Evolutionary conservation across 345 rosid genomes (phyloP).

Genomic region (Acer saccharum): DNA sequence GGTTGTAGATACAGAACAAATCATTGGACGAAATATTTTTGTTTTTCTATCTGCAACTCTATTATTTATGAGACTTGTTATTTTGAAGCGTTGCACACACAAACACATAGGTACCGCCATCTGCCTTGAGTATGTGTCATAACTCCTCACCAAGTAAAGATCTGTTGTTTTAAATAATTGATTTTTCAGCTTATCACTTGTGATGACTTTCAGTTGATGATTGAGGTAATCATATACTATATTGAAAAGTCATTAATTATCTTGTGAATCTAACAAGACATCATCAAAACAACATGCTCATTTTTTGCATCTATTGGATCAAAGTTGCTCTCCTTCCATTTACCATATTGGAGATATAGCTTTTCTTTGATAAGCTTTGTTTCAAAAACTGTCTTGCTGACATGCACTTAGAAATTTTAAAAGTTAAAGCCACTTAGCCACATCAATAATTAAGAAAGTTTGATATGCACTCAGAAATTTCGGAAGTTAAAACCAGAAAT

Average conservation of each 20-base stretch:
- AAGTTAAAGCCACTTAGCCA: background rate
- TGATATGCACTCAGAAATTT: background rate
- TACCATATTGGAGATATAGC: background rate
- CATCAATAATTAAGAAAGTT: background rate
- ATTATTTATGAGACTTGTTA: background rate
- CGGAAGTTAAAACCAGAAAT: background rate
- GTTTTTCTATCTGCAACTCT: too few species aligned
- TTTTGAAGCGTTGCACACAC: background rate
- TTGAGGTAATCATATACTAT: background rate
- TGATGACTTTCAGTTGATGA: background rate
- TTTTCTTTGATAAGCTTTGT: background rate
- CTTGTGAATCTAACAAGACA: background rate
- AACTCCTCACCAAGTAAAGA: background rate
- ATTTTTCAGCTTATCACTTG: background rate
- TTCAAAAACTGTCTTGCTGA: background rate
- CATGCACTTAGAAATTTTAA: background rate
- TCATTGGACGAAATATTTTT: background rate
- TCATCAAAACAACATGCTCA: background rate
- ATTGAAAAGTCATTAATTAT: background rate
- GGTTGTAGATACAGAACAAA: background rate
- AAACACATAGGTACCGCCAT: background rate
- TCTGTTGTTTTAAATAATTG: background rate
- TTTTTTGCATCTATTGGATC: background rate
- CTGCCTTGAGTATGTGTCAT: background rate
- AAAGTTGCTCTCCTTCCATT: background rate